Evolutionary conservation across 1,284 basidiomycete genomes (phyloP).

Genomic region (Ceratobasidium theobromae): DNA sequence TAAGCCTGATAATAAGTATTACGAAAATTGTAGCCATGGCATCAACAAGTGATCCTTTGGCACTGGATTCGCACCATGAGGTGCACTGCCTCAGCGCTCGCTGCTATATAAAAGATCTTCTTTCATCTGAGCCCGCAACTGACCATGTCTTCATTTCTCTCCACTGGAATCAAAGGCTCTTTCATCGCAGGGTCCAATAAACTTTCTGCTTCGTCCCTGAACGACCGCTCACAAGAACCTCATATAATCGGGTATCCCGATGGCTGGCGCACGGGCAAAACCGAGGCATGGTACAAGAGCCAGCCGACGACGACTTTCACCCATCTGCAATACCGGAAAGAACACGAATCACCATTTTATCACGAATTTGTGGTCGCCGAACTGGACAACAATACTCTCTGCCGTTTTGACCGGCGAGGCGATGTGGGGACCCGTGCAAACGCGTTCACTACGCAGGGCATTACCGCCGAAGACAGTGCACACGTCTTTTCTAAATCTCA

Average conservation of each 20-base stretch:
- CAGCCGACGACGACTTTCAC: constrained; percentile 18
- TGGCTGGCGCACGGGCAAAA: constrained; percentile 9
- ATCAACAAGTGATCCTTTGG: no score
- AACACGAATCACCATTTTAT: constrained; percentile 4
- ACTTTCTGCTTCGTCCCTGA: background rate
- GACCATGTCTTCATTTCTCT: background rate
- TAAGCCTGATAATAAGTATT: no score
- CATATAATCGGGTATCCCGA: constrained; percentile 20
- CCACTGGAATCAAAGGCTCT: background rate
- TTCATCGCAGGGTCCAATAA: background rate
- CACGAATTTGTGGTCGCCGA: constrained; percentile 20
- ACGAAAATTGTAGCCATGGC: no score
- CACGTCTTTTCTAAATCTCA: constrained; percentile 8
- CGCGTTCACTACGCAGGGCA: constrained; percentile 3
- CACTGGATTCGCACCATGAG: no score
- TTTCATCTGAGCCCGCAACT: background rate
- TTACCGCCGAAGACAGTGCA: constrained; percentile 18
- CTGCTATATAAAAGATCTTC: no score
- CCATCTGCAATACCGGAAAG: constrained; percentile 21
- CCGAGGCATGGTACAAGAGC: constrained; percentile 14
- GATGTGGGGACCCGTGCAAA: background rate
- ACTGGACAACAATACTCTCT: constrained; percentile 6
- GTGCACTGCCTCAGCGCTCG: no score
- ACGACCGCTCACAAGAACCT: background rate
- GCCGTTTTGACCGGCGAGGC: constrained; percentile 27